Evolutionary conservation across 2,329 filamentous ascomycete species (phyloP).

Genomic region (Blumeria graminis): DNA sequence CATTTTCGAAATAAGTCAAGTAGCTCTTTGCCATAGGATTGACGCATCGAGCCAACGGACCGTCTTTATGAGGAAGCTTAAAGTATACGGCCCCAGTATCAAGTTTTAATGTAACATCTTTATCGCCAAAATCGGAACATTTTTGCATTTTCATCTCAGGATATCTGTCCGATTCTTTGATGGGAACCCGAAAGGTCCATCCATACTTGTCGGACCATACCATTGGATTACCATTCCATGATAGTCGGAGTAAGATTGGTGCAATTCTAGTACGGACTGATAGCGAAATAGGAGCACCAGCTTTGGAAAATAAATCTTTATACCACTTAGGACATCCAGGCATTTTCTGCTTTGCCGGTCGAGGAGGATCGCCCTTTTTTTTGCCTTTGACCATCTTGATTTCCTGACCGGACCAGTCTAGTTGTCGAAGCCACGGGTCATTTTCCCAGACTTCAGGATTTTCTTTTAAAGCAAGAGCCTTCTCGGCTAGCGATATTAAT

Average conservation of each 20-base stretch:
- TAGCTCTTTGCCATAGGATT: slow-evolving; percentile 86
- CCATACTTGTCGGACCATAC: slow-evolving; percentile 85
- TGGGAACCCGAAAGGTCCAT: slow-evolving; percentile 69
- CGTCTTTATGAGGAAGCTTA: slow-evolving; percentile 92
- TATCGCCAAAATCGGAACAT: slow-evolving; percentile 57
- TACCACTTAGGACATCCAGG: slow-evolving; percentile 94
- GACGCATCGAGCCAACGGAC: slow-evolving; percentile 57
- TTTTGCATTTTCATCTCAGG: slow-evolving; percentile 43
- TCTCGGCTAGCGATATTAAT: slow-evolving; percentile 47
- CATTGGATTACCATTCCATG: slow-evolving; percentile 75
- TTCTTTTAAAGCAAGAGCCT: slow-evolving; percentile 50
- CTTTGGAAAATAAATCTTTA: slow-evolving; percentile 61
- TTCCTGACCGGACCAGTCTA: slow-evolving; percentile 91
- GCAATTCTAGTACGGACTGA: slow-evolving; percentile 75
- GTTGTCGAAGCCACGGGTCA: slow-evolving; percentile 78
- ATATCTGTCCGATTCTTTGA: slow-evolving; percentile 38
- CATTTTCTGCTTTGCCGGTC: slow-evolving; percentile 71
- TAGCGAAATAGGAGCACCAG: slow-evolving; percentile 42
- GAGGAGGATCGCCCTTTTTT: slow-evolving; percentile 57
- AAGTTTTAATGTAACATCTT: slow-evolving; percentile 36
- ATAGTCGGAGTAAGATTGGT: slow-evolving; percentile 56
- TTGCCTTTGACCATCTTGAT: slow-evolving; percentile 79
- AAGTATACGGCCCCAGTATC: slow-evolving; percentile 50
- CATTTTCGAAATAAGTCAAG: slow-evolving; percentile 72
- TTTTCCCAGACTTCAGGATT: slow-evolving; percentile 43